These are phyloP conservation scores for Aureobasidium zeae DNA, from an alignment of 2,329 filamentous ascomycete species.

Conservation along the genomic window DNA sequence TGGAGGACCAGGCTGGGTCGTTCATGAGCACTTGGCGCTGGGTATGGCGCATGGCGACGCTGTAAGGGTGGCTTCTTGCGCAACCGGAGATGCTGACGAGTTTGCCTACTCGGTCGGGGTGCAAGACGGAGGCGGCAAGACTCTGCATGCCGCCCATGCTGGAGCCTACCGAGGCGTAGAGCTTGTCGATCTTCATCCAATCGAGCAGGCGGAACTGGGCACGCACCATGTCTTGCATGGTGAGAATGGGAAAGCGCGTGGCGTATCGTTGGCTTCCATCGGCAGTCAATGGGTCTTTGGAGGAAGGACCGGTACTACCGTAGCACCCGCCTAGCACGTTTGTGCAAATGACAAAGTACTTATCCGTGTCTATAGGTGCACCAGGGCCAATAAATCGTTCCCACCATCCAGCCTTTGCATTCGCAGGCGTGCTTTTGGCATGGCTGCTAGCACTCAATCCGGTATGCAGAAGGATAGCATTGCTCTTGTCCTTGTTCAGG, in stretches of 20 bases:
- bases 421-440: slow-evolving; percentile 79
- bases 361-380: slow-evolving; percentile 74
- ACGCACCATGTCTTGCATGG: slow-evolving; percentile 94
- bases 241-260: slow-evolving; percentile 89
- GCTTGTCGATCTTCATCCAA: slow-evolving; percentile 60
- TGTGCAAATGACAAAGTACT: slow-evolving; percentile 89
- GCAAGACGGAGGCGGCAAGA: slow-evolving; percentile 74
- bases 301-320: slow-evolving; percentile 84
- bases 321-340: slow-evolving; percentile 96
- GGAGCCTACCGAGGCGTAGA: slow-evolving; percentile 87
- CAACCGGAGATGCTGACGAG: slow-evolving; percentile 89
- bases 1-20: slow-evolving; percentile 77
- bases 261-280: slow-evolving; percentile 72
- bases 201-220: slow-evolving; percentile 89
- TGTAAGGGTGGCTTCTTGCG: slow-evolving; percentile 90
- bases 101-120: slow-evolving; percentile 69
- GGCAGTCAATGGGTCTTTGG: slow-evolving; percentile 56
- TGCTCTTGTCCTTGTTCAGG: slow-evolving; percentile 70
- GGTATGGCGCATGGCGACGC: slow-evolving; percentile 96
- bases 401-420: slow-evolving; percentile 93
- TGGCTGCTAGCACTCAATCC: slow-evolving; percentile 96
- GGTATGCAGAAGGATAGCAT: slow-evolving; percentile 86
- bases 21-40: slow-evolving; percentile 98
- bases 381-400: slow-evolving; percentile 94
- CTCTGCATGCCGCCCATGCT: slow-evolving; percentile 99